Evolutionary conservation across 805 yeast species (phyloP), one percentile per base, ranked within the genome.

Genomic region (Lipomyces anomalus): DNA sequence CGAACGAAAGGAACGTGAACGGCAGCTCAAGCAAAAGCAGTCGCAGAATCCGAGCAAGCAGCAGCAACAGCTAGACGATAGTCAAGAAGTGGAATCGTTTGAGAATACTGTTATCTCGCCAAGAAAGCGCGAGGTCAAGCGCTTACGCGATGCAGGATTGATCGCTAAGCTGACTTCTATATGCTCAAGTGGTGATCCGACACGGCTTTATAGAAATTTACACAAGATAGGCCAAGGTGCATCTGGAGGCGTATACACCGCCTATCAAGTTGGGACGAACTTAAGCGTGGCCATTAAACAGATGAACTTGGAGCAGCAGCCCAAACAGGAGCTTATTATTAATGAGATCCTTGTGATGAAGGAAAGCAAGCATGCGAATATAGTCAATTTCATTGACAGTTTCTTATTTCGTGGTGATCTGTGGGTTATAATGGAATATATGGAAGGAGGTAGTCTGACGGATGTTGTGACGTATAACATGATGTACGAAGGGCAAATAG

Each of bases 371-470:
- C 98, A 92, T 63, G 78, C 79, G 40, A 92, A 92, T 62, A 92
- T 92, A 66, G 98, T 92, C 47, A 92, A 92, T 64, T 92, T 86
- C 62, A 79, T 90, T 50, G 95, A 90, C 60, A 80, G 95, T 0
- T 92, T 80, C 63, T 67, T 84, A 46, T 79, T 77, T 48, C 85
- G 84, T 37, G 66, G 67, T 26, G 71, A 68, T 43, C 71, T 92
- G 44, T 92, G 98, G 98, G 97, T 92, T 6, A 80, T 92, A 18
- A 92, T 92, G 99, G 99, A 92, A 66, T 94, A 80, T 64, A 92
- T 92, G 99, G 97, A 94, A 68, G 98, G 98, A 44, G 99, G 99
- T 1, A 84, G 96, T 3, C 70, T 92, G 56, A 92, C 97, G 0
- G 98, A 92, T 67, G 85, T 94, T 34, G 89, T 94, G 60, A 95